Evolutionary conservation across 1,139 yeast genomes (phyloP).

Genomic region (Debaryomyces udenii): DNA sequence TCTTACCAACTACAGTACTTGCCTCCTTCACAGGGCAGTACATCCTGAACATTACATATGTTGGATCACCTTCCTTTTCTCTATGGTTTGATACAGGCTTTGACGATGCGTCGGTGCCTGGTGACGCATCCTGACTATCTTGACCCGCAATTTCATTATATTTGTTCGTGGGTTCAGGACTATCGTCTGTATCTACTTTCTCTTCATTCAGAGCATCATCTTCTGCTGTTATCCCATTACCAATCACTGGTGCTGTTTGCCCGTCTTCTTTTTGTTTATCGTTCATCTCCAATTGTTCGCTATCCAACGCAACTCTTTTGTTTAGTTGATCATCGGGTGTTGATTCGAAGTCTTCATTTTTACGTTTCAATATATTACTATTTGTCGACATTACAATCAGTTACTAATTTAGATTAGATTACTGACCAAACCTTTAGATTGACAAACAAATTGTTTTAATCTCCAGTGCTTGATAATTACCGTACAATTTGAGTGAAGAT

Average conservation of each 20-base stretch:
- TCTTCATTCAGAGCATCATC: conserved; percentile 23
- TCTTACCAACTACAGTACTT: conserved; percentile 72
- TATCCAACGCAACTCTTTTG: conserved; percentile 74
- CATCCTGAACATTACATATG: conserved; percentile 70
- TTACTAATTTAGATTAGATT: conserved; percentile 1
- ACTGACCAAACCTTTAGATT: conserved; percentile 2
- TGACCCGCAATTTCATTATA: conserved; percentile 10
- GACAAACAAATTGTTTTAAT: conserved; percentile 2
- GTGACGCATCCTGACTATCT: conserved; percentile 9
- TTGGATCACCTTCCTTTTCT: conserved; percentile 53
- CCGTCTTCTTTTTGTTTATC: conserved; percentile 43
- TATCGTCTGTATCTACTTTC: conserved; percentile 8
- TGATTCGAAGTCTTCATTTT: conserved; percentile 60
- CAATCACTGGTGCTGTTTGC: conserved; percentile 45
- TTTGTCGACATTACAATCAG: conserved; percentile 21
- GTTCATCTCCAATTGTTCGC: conserved; percentile 42
- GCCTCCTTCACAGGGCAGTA: conserved; percentile 80
- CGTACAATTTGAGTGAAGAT: conserved; percentile 8
- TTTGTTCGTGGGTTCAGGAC: conserved; percentile 5
- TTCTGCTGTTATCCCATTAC: conserved; percentile 16
- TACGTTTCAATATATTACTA: conserved; percentile 58
- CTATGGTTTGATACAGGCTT: conserved; percentile 31
- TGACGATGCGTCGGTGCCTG: conserved; percentile 15
- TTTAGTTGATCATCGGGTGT: conserved; percentile 38
- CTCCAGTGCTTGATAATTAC: background rate